Conservation (phyloP, 2,329 filamentous ascomycete species). For the Fusarium ramigenum region DNA sequence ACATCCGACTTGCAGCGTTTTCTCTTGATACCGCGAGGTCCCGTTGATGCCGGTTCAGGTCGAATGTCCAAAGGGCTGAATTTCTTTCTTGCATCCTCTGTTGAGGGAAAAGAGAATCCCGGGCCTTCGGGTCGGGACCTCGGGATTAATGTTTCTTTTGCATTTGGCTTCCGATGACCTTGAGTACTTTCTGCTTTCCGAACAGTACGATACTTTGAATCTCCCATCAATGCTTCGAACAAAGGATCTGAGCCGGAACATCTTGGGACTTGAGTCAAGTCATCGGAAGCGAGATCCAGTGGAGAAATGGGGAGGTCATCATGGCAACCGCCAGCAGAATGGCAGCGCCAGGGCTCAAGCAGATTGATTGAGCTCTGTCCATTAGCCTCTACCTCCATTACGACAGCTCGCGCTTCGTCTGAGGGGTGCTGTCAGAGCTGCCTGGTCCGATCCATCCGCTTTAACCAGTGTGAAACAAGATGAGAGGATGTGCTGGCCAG, state of each 20-base stretch:
- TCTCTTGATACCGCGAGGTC: constrained; percentile 55
- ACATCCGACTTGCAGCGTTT: constrained; percentile 64
- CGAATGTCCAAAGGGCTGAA: constrained; percentile 22
- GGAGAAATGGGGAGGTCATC: constrained; percentile 33
- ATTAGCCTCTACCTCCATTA: constrained; percentile 41
- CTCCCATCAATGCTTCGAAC: constrained; percentile 34
- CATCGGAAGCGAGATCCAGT: constrained; percentile 26
- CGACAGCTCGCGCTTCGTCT: constrained; percentile 38
- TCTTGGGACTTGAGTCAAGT: constrained; percentile 36
- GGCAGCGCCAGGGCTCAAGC: constrained; percentile 39
- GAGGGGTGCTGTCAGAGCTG: constrained; percentile 33
- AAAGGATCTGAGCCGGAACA: constrained; percentile 34
- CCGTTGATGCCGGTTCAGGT: neutral
- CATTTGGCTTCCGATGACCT: neutral
- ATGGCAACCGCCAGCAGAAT: constrained; percentile 32
- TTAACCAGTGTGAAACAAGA: constrained; percentile 2
- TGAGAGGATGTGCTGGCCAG: neutral
- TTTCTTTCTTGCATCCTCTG: neutral
- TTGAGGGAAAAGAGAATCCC: constrained; percentile 28
- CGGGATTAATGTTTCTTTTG: neutral
- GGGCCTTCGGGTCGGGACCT: neutral
- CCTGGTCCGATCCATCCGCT: constrained; percentile 37
- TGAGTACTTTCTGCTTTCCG: neutral
- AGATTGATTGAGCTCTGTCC: constrained; percentile 38
- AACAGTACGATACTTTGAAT: constrained; percentile 1